phyloP scores from a whole-genome alignment of 2,329 filamentous ascomycete genomes.

The Ustulina deusta region DNA sequence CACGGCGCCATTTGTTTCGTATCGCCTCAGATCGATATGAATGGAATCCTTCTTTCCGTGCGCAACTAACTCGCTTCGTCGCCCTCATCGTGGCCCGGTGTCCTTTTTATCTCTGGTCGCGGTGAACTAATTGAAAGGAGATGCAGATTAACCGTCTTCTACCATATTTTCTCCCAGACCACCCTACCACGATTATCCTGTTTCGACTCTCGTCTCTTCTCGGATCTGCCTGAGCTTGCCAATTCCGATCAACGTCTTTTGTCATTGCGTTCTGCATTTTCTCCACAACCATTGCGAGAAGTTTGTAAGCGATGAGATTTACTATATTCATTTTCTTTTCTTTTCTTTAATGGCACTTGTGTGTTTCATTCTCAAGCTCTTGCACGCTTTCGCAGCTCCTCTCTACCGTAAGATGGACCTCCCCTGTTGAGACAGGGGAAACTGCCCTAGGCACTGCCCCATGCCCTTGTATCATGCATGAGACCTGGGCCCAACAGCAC shows the following conservation, averaged over 20 bases:
- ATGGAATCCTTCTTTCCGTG: constrained; percentile 8
- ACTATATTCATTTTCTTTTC: neutral
- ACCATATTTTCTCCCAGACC: constrained; percentile 4
- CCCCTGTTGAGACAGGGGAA: constrained; percentile 39
- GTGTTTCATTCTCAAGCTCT: neutral
- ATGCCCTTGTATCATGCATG: constrained; percentile 47
- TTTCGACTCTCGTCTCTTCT: neutral
- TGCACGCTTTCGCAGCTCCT: neutral
- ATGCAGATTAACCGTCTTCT: constrained; percentile 16
- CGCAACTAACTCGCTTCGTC: constrained; percentile 7
- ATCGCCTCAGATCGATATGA: constrained; percentile 22
- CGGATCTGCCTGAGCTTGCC: neutral
- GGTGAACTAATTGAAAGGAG: constrained; percentile 27
- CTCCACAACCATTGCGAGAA: neutral
- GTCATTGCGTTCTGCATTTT: neutral
- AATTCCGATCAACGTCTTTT: neutral
- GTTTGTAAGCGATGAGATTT: constrained; percentile 19
- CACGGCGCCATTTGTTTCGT: constrained; percentile 28
- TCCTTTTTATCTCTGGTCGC: neutral
- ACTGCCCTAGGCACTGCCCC: constrained; percentile 43
- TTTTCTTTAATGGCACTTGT: constrained; percentile 2
- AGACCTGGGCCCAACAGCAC: constrained; percentile 44
- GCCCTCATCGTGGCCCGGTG: neutral
- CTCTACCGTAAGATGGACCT: constrained; percentile 30
- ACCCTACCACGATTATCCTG: neutral